Evolutionary conservation across 768 basidiomycete genomes (phyloP).

Genomic region (Amanita thiersii): DNA sequence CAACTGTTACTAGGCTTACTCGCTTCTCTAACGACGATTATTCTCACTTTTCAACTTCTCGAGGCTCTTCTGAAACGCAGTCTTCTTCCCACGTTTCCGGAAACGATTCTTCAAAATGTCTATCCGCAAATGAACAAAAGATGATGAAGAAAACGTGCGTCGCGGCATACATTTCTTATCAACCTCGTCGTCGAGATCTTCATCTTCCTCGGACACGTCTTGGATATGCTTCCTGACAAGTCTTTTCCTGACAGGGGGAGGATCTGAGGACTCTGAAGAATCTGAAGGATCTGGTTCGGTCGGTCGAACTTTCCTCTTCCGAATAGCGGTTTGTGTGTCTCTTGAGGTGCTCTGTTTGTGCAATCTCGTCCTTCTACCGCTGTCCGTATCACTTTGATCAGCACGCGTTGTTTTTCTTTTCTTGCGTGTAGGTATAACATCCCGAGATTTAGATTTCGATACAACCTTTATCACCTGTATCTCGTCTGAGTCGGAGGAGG

Average conservation of each 20-base stretch:
- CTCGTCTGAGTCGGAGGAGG: conserved; percentile 6
- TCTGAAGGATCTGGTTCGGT: conserved; percentile 14
- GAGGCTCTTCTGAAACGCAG: conserved; percentile 53
- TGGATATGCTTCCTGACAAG: conserved; percentile 19
- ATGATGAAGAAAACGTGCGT: background rate
- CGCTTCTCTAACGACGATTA: background rate
- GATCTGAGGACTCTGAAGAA: conserved; percentile 11
- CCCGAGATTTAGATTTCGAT: background rate
- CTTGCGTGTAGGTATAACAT: background rate
- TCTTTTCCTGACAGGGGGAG: conserved; percentile 15
- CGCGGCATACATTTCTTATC: conserved; percentile 46
- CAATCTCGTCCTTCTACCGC: too few relatives aligned
- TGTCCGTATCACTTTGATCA: conserved; percentile 1
- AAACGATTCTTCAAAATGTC: conserved; percentile 60
- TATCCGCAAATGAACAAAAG: conserved; percentile 16
- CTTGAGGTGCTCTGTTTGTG: background rate
- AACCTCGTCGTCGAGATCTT: conserved; percentile 35
- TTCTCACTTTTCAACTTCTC: conserved; percentile 58
- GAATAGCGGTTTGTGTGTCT: conserved; percentile 15
- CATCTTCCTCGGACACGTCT: conserved; percentile 31
- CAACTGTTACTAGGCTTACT: background rate
- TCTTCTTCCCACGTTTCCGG: conserved; percentile 50
- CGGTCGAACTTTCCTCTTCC: conserved; percentile 25
- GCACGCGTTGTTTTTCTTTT: background rate
- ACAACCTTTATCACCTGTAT: background rate